phyloP scores from a whole-genome alignment of 2,329 filamentous ascomycete genomes.

The Talaromyces sp. region DNA sequence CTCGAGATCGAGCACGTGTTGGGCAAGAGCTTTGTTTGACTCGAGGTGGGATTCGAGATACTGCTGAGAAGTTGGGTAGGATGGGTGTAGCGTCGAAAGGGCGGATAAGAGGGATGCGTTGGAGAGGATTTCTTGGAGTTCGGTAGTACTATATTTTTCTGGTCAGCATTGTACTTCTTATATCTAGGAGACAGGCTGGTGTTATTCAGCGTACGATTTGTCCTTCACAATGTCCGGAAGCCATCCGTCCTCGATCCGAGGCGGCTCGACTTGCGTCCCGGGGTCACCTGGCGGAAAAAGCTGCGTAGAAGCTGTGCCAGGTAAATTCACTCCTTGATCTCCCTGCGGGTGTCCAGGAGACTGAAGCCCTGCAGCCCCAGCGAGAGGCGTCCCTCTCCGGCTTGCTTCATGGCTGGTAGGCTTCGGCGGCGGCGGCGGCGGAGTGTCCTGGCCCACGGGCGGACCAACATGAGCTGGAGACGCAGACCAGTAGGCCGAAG shows the following conservation, averaged over 20 bases:
- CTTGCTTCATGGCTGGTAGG: slow-evolving; percentile 65
- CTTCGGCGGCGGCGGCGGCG: slow-evolving; percentile 69
- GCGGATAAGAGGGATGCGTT: slow-evolving; percentile 65
- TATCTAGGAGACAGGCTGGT: neutral
- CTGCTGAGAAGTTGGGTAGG: slow-evolving; percentile 61
- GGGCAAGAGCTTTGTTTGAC: slow-evolving; percentile 67
- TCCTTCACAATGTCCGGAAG: slow-evolving; percentile 71
- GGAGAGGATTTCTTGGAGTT: slow-evolving; percentile 73
- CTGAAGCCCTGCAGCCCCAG: slow-evolving; percentile 23
- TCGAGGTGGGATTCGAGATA: slow-evolving; percentile 62
- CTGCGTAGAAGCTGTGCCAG: neutral
- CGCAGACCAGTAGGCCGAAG: slow-evolving; percentile 19
- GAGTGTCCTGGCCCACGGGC: slow-evolving; percentile 48
- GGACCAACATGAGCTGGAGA: slow-evolving; percentile 17
- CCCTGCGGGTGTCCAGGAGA: slow-evolving; percentile 29
- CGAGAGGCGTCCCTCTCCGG: slow-evolving; percentile 60
- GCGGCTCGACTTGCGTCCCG: slow-evolving; percentile 22
- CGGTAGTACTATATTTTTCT: slow-evolving; percentile 21
- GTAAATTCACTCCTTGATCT: slow-evolving; percentile 17
- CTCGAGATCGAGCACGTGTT: slow-evolving; percentile 37
- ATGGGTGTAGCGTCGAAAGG: slow-evolving; percentile 73
- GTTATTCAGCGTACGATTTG: slow-evolving; percentile 62
- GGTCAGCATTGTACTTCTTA: neutral
- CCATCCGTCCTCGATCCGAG: slow-evolving; percentile 61
- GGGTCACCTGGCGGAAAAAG: neutral